These are phyloP conservation scores for Fusarium musae DNA, from an alignment of 2,329 filamentous ascomycete genomes.

Conservation along the genomic window DNA sequence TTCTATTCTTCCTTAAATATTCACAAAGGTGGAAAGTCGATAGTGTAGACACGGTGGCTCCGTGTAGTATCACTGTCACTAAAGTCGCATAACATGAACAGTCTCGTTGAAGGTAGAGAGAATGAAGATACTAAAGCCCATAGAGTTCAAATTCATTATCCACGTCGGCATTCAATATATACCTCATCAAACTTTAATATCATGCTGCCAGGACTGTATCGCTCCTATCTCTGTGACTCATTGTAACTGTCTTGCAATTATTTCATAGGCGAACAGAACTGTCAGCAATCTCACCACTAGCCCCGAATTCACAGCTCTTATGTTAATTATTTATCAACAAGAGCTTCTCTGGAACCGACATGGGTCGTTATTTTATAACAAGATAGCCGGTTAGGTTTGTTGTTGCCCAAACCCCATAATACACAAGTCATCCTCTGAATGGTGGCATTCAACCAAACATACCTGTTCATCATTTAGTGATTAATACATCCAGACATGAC, in stretches of 20 bases:
- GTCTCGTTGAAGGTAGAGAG: too few species aligned
- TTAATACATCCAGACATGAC: neutral
- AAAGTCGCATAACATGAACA: neutral
- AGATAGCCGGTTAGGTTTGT: neutral
- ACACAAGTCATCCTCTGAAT: neutral
- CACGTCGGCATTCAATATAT: neutral
- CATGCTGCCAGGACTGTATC: neutral
- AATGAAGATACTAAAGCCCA: neutral
- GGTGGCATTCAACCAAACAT: neutral
- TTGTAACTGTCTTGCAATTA: neutral
- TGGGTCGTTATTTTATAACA: neutral
- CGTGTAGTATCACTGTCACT: neutral
- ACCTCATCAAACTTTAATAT: neutral
- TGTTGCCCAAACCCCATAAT: neutral
- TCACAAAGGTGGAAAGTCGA: neutral
- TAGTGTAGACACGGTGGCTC: neutral
- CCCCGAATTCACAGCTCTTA: neutral
- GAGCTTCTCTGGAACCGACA: neutral
- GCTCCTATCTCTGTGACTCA: neutral
- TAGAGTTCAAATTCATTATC: too few species aligned
- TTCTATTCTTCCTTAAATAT: neutral
- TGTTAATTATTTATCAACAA: neutral
- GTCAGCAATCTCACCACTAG: too few species aligned
- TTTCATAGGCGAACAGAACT: neutral
- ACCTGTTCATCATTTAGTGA: neutral